These are phyloP conservation scores for Phytopythium cucurbitacearum DNA, from an alignment of 352 stramenopile species.

Conservation along the genomic window DNA sequence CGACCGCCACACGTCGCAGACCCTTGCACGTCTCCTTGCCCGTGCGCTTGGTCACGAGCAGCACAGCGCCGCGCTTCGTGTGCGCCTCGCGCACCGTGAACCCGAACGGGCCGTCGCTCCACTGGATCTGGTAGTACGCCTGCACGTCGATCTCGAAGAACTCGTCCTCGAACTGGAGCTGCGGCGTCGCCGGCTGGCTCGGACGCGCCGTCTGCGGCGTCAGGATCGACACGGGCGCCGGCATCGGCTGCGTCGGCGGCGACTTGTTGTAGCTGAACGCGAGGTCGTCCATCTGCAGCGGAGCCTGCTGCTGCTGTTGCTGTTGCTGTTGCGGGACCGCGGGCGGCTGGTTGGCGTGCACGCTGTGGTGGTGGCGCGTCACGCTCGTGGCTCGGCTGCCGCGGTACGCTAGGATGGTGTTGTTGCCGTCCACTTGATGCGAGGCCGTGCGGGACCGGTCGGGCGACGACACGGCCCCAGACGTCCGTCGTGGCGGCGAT, in stretches of 20 bases:
- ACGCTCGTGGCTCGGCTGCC: constrained; percentile 19
- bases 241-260: constrained; percentile 9
- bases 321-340: constrained; percentile 8
- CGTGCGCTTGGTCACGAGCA: constrained; percentile 80
- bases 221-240: constrained; percentile 13
- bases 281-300: constrained; percentile 22
- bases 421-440: constrained; percentile 1
- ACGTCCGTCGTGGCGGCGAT: constrained; percentile 8
- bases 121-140: constrained; percentile 77
- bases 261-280: constrained; percentile 18
- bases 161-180: constrained; percentile 35
- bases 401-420: constrained; percentile 22
- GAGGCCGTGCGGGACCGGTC: constrained; percentile 8
- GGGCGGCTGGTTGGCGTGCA: background rate
- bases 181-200: constrained; percentile 7
- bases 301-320: constrained; percentile 13
- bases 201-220: constrained; percentile 7
- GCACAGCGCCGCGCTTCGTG: constrained; percentile 57
- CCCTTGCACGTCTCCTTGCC: constrained; percentile 73
- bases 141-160: constrained; percentile 61
- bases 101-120: constrained; percentile 76
- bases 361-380: constrained; percentile 15
- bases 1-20: constrained; percentile 65
- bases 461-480: constrained; percentile 1
- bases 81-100: constrained; percentile 76